phyloP scores from a whole-genome alignment of 2,329 filamentous ascomycete species.

The Alternaria dauci region DNA sequence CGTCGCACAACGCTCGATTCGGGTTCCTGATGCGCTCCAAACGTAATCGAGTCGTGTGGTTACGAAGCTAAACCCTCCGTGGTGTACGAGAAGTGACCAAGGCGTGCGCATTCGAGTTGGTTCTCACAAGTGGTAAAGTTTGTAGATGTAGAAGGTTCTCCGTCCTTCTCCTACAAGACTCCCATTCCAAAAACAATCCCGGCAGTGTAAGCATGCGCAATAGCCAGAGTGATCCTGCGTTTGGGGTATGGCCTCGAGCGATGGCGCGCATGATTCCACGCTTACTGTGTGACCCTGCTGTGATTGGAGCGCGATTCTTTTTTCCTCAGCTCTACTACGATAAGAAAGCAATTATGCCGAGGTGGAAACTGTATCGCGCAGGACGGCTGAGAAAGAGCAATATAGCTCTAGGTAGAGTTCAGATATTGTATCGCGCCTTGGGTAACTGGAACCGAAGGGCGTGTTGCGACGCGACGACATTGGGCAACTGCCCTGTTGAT shows the following conservation, averaged over 20 bases:
- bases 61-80: not conserved
- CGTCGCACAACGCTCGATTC: not conserved
- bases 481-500: constrained; percentile 8
- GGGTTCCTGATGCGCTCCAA: not conserved
- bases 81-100: not conserved
- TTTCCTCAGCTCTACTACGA: constrained; percentile 3
- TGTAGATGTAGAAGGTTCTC: not conserved
- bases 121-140: not conserved
- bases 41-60: not conserved
- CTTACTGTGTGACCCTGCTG: constrained; percentile 1
- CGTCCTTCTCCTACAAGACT: not conserved
- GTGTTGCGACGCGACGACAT: constrained; percentile 8
- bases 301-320: constrained; percentile 4
- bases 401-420: not conserved
- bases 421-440: not conserved
- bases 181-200: not conserved
- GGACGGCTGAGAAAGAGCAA: constrained; percentile 3
- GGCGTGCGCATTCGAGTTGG: not conserved
- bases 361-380: not conserved
- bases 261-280: constrained; percentile 1
- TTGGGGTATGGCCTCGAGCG: constrained; percentile 1
- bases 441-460: not conserved
- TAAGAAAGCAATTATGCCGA: constrained; percentile 7
- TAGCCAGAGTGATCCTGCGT: not conserved
- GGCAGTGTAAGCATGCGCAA: not conserved